Conservation (phyloP, 1,139 yeast species). For the Pichia sp. region DNA sequence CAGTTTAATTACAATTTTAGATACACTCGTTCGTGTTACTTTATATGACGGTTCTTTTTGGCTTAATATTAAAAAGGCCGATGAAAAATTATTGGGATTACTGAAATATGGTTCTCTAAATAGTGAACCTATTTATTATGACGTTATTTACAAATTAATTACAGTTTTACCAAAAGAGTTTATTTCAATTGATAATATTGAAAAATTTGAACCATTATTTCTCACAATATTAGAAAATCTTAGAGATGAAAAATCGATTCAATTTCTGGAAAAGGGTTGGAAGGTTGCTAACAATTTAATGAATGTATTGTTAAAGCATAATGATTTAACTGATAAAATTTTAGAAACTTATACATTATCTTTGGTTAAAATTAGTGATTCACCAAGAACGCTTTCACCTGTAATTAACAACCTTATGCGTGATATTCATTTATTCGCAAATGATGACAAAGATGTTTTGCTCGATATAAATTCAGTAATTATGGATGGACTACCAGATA, state of each 20-base stretch:
- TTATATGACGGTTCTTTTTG: conserved; percentile 42
- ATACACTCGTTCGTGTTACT: conserved; percentile 40
- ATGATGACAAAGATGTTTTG: conserved; percentile 19
- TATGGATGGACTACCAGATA: conserved; percentile 20
- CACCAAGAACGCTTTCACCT: conserved; percentile 14
- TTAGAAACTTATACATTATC: conserved; percentile 10
- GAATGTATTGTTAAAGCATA: not conserved
- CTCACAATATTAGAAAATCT: conserved; percentile 26
- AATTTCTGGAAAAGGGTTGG: conserved; percentile 25
- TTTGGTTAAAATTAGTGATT: conserved; percentile 17
- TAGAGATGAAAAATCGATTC: conserved; percentile 21
- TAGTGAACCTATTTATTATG: conserved; percentile 46
- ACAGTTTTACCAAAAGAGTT: conserved; percentile 23
- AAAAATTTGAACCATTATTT: conserved; percentile 21
- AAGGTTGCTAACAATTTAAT: conserved; percentile 17
- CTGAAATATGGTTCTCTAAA: conserved; percentile 47
- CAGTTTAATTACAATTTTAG: conserved; percentile 44
- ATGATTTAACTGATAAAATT: conserved; percentile 3
- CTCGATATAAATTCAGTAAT: conserved; percentile 21
- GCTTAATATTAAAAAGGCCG: conserved; percentile 37
- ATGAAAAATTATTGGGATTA: conserved; percentile 39
- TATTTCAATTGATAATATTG: conserved; percentile 14
- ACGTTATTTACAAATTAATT: conserved; percentile 22
- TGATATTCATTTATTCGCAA: conserved; percentile 10
- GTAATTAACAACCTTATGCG: conserved; percentile 9